phyloP scores from a whole-genome alignment of 805 yeast species.

The Yarrowia sp. region DNA sequence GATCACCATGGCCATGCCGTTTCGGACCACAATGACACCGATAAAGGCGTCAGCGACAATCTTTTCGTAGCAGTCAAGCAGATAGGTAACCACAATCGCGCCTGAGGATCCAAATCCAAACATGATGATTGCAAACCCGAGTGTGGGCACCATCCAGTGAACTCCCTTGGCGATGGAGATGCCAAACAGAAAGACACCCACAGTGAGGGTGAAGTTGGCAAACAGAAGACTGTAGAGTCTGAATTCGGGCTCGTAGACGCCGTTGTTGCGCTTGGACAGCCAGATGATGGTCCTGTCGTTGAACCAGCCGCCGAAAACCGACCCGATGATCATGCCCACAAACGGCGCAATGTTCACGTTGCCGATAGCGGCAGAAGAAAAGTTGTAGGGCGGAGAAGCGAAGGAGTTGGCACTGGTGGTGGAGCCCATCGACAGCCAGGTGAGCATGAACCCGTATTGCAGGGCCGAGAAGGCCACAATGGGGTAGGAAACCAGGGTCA shows the following conservation, averaged over 20 bases:
- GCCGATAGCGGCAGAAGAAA: constrained; percentile 39
- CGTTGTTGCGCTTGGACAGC: constrained; percentile 40
- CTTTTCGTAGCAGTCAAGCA: constrained; percentile 20
- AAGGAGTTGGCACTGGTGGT: constrained; percentile 23
- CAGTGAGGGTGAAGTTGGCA: constrained; percentile 2
- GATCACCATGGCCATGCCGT: constrained; percentile 52
- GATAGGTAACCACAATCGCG: constrained; percentile 5
- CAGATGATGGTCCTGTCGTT: constrained; percentile 39
- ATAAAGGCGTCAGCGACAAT: constrained; percentile 56
- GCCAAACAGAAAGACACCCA: not conserved
- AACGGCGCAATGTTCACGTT: constrained; percentile 40
- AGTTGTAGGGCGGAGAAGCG: constrained; percentile 38
- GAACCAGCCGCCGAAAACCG: constrained; percentile 38
- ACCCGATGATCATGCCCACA: constrained; percentile 38
- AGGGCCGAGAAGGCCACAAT: constrained; percentile 37
- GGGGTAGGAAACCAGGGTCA: constrained; percentile 31
- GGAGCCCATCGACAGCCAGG: constrained; percentile 39
- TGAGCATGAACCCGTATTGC: constrained; percentile 39
- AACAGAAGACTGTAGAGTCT: constrained; percentile 44
- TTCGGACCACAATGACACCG: constrained; percentile 63
- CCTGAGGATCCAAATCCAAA: constrained; percentile 11
- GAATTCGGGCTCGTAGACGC: constrained; percentile 42
- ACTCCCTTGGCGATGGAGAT: not conserved
- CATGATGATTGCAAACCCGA: constrained; percentile 14
- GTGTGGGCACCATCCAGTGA: constrained; percentile 16